phyloP scores from a whole-genome alignment of 1,284 basidiomycete species.

The Leccinum angustisporum region DNA sequence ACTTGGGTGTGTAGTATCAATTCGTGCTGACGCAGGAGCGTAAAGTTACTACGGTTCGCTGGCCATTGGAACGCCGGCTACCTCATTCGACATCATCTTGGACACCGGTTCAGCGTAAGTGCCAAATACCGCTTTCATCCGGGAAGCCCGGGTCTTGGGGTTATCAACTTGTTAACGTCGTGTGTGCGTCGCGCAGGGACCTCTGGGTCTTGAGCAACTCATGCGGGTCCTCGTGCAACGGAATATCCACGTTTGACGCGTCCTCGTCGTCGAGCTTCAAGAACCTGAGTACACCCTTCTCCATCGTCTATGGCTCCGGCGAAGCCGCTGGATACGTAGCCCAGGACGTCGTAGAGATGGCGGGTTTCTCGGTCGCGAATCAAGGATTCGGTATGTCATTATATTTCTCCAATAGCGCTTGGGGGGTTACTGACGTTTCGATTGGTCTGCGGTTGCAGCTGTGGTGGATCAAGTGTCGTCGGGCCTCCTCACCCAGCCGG shows the following conservation, averaged over 20 bases:
- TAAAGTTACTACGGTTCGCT: conserved; percentile 41
- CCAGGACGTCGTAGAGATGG: conserved; percentile 43
- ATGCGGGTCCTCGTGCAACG: conserved; percentile 19
- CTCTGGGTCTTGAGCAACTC: conserved; percentile 24
- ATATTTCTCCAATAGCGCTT: conserved; percentile 8
- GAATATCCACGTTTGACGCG: conserved; percentile 17
- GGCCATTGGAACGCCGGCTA: conserved; percentile 42
- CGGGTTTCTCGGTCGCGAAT: conserved; percentile 41
- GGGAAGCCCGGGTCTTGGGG: neutral
- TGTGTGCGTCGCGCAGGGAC: conserved; percentile 17
- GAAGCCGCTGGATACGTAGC: conserved; percentile 35
- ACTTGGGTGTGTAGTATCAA: neutral
- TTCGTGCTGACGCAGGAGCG: conserved; percentile 3
- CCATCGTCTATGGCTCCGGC: conserved; percentile 28
- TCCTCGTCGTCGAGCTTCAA: conserved; percentile 30
- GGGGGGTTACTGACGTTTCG: neutral
- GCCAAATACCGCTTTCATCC: neutral
- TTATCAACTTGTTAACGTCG: neutral
- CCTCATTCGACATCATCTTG: conserved; percentile 41
- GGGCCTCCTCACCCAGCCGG: conserved; percentile 17
- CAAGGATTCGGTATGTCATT: conserved; percentile 41
- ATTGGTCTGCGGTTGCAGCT: conserved; percentile 9
- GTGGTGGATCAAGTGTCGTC: conserved; percentile 21
- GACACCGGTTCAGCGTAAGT: conserved; percentile 61
- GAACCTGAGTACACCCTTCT: conserved; percentile 21